A percentile compares a stretch with the other conserved stretches of the same genome.
These are phyloP conservation scores for Diplodia seriata DNA, from an alignment of 2,329 filamentous ascomycete genomes.

Conservation along the genomic window DNA sequence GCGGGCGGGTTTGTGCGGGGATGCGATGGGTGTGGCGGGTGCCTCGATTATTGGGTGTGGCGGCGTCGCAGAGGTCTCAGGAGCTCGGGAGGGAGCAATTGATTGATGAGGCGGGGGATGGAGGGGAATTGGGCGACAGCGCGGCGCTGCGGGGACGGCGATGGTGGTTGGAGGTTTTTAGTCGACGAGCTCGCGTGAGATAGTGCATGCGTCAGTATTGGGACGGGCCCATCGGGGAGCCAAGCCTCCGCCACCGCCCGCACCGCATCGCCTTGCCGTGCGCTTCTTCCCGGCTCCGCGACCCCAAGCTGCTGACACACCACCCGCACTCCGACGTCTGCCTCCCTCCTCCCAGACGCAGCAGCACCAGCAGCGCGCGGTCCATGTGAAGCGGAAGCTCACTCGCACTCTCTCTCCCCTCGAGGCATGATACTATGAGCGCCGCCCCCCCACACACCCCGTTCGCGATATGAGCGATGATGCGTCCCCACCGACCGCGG, in stretches of 20 bases:
- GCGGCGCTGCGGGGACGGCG: slow-evolving; percentile 1
- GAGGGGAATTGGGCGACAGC: neutral
- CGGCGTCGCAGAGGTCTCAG: neutral
- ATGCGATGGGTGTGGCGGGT: neutral
- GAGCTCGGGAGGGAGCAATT: slow-evolving; percentile 7
- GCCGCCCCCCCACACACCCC: slow-evolving; percentile 16
- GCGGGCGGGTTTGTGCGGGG: neutral
- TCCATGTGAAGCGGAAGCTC: slow-evolving; percentile 22
- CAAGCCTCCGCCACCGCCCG: slow-evolving; percentile 3
- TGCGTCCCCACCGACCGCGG: slow-evolving; percentile 44
- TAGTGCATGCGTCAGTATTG: slow-evolving; percentile 30
- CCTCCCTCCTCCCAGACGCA: neutral
- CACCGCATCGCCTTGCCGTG: no score
- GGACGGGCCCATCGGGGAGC: slow-evolving; percentile 20
- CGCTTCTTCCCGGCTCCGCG: neutral
- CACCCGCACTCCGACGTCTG: neutral
- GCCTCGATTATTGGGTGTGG: no score
- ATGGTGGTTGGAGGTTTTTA: neutral
- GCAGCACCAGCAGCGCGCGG: neutral
- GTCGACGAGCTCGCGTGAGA: slow-evolving; percentile 29
- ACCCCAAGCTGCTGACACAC: neutral
- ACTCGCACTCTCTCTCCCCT: neutral
- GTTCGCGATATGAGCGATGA: slow-evolving; percentile 49
- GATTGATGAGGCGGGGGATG: neutral
- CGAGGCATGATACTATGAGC: slow-evolving; percentile 29